phyloP scores from a whole-genome alignment of 768 basidiomycete genomes.

The Gloeopeniophorella convolvens region DNA sequence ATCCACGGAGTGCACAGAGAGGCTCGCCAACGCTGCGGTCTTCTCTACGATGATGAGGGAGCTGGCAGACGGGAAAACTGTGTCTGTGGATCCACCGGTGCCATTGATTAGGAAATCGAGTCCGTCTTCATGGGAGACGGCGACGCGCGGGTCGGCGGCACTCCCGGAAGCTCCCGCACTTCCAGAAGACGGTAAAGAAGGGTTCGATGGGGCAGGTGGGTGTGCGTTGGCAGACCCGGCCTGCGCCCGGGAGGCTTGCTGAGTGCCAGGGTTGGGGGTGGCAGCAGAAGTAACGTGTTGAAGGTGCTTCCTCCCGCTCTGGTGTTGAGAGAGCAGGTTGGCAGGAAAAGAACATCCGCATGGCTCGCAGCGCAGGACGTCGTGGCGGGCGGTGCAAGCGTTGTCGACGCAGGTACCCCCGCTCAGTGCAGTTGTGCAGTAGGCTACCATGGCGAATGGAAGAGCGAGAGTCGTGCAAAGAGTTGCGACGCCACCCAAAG shows the following conservation, averaged over 20 bases:
- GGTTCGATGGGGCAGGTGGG: background rate
- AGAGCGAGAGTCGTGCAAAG: background rate
- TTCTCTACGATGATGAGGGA: background rate
- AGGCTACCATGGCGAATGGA: slow-evolving; percentile 7
- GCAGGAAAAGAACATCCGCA: slow-evolving; percentile 17
- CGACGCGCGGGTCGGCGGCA: background rate
- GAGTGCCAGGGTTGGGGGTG: background rate
- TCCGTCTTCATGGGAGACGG: slow-evolving; percentile 5
- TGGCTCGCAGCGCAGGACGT: slow-evolving; percentile 21
- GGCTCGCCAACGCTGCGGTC: background rate
- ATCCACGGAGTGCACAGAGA: background rate
- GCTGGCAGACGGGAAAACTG: background rate
- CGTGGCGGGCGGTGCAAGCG: slow-evolving; percentile 20
- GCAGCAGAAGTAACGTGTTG: background rate
- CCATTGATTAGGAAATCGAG: slow-evolving; percentile 3
- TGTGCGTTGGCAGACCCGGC: background rate
- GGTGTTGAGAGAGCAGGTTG: background rate
- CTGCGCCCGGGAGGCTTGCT: background rate
- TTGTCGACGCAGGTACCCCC: slow-evolving; percentile 17
- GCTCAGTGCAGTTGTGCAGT: slow-evolving; percentile 2
- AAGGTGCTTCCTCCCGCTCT: slow-evolving; percentile 1
- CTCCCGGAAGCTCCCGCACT: background rate
- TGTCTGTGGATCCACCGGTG: background rate
- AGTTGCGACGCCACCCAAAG: background rate
- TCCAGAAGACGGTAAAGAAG: background rate